Base-by-base conservation (phyloP, 805 yeast genomes). In the Tetrapisispora taiwanensis region DNA sequence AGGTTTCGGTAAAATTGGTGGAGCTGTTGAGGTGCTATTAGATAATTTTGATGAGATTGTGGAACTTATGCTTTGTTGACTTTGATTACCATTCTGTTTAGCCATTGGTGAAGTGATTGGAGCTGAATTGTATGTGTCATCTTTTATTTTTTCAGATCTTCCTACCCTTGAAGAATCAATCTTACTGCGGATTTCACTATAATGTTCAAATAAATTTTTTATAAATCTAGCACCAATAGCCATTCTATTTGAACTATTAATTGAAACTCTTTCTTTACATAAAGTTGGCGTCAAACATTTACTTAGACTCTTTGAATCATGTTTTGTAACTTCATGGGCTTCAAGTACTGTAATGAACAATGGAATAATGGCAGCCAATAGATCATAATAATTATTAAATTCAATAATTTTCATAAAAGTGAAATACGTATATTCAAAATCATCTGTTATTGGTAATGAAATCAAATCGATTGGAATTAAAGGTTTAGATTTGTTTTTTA, bases 191-290 rank as follows among this genome's bases (percentile, higher is more conserved):
- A 75, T 59, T 4, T 51, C 49, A 2, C 54, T 58, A 79, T 83
- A 82, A 51, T 68, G 56, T 30, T 69, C 75, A 33, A 81, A 52
- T 7, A 81, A 50, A 47, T 75, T 78, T 44, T 70, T 72, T 18
- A 79, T 61, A 45, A 74, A 76, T 39, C 84, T 64, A 20, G 70
- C 67, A 1, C 81, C 77, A 15, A 81, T 68, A 7, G 74, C 66
- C 7, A 72, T 50, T 38, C 69, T 62, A 48, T 78, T 78, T 35
- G 70, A 68, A 46, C 69, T 72, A 44, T 59, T 59, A 20, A 65
- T 52, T 4, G 72, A 66, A 3, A 68, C 54, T 30, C 62, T 63
- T 50, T 74, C 75, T 36, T 81, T 81, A 45, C 81, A 72, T 28
- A 83, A 51, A 13, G 81, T 71, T 17, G 80, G 76, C 8, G 75